Evolutionary conservation across 805 yeast species (phyloP).

Genomic region (Saccharomycopsis malanga): DNA sequence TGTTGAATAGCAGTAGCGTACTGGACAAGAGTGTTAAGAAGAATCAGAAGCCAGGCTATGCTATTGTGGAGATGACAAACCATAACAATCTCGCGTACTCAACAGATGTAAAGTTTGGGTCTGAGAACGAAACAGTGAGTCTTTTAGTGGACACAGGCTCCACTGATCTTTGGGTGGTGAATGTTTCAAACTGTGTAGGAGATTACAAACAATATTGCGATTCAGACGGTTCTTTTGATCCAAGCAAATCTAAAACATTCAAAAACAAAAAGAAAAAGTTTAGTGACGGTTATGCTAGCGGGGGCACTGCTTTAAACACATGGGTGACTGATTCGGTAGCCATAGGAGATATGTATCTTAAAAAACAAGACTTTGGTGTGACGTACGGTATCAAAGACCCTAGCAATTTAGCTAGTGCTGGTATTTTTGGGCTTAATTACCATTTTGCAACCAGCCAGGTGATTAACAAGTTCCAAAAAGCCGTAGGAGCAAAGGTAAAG

Average conservation of each 20-base stretch:
- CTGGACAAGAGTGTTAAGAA: too few relatives aligned
- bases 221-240: slow-evolving; percentile 3
- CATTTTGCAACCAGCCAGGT: not conserved
- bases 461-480: not conserved
- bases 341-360: not conserved
- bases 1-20: too few relatives aligned
- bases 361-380: not conserved
- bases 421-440: not conserved
- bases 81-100: too few relatives aligned
- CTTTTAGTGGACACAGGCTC: slow-evolving; percentile 15
- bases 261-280: not conserved
- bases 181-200: not conserved
- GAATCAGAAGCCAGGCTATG: too few relatives aligned
- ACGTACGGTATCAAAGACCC: not conserved
- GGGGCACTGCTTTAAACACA: not conserved
- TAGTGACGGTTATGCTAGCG: not conserved
- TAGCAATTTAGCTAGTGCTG: not conserved
- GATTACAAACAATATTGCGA: not conserved
- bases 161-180: slow-evolving; percentile 13
- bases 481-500: not conserved
- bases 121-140: not conserved
- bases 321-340: not conserved
- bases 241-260: not conserved
- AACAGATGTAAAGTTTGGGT: too few relatives aligned
- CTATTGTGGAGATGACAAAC: too few relatives aligned